Base-by-base conservation (phyloP, 257 asterid genomes). In the Fraxinus cuspidata region DNA sequence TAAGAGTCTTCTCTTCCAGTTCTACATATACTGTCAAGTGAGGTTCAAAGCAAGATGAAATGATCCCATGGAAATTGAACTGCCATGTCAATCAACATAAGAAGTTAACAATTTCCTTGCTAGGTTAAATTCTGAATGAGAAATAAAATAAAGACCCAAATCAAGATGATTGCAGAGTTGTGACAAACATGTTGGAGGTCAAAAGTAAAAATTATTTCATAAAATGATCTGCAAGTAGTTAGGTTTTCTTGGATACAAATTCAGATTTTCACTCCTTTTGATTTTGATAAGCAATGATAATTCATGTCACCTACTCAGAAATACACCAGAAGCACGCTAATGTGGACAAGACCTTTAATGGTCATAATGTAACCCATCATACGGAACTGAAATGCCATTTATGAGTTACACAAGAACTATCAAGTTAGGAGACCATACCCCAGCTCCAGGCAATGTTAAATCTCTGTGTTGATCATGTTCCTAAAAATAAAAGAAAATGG, bases 11-110 rank as follows among this genome's bases (percentile, higher is more conserved):
- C 85, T 95, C 99, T 84, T 95, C 99, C 84, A 95, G 88, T 85
- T 93, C 99, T 79, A 95, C 92, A 65, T 95, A 95, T 56, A 90
- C 92, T 51, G 85, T 83, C 96, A 95, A 84, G 93, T 91, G 92
- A 81, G 98, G 93, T 86, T 95, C 99, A 86, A 95, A 95, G 91
- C 98, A 95, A 70, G 99, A 89, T 31, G 99, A 93, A 84, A 93
- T 86, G 85, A 95, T 95, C 77, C 99, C 99, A 49, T 88, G 96
- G 83, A 95, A 95, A 90, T 95, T 95, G 86, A 93, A 93, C 99
- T 95, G 97, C 83, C 80, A 84, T 31, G 77, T 80, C 70, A 81
- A 81, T 77, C 58, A 83, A 80, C 21, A 83, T 76, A 72, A 81
- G 72, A 56, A 23, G 77, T 37, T 35, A 74, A 70, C 68, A 77